phyloP scores from a whole-genome alignment of 2,329 filamentous ascomycete species.

The Colletotrichum karsti region DNA sequence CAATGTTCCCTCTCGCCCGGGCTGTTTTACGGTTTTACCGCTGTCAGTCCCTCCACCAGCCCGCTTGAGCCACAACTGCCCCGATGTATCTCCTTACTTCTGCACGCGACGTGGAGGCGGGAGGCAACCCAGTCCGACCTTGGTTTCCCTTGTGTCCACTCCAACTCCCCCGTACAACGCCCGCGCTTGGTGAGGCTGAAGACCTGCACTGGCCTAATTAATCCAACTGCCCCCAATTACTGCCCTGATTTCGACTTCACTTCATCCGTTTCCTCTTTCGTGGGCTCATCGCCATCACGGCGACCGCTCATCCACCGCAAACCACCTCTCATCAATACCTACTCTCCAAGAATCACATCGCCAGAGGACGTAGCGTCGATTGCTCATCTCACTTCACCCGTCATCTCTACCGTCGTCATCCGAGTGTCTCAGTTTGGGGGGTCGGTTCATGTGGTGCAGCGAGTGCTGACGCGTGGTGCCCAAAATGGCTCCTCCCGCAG shows the following conservation, averaged over 20 bases:
- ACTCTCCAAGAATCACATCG: not conserved
- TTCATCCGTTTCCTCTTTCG: conserved; percentile 27
- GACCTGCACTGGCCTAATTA: conserved; percentile 24
- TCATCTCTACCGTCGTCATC: not conserved
- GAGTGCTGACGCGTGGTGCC: conserved; percentile 30
- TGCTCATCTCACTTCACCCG: conserved; percentile 5
- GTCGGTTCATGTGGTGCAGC: conserved; percentile 27
- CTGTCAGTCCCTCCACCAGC: not conserved
- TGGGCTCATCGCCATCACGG: conserved; percentile 30
- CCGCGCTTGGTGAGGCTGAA: conserved; percentile 27
- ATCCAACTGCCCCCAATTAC: conserved; percentile 27
- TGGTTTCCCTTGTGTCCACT: not conserved
- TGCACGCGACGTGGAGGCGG: conserved; percentile 22
- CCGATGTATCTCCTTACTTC: conserved; percentile 14
- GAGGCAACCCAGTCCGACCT: conserved; percentile 29
- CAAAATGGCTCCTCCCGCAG: conserved; percentile 31
- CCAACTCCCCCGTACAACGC: conserved; percentile 8
- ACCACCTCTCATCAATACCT: not conserved
- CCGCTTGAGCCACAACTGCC: conserved; percentile 10
- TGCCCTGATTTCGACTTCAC: conserved; percentile 16
- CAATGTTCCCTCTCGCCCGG: not conserved
- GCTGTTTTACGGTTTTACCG: not conserved
- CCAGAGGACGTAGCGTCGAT: not conserved
- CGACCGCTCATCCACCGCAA: conserved; percentile 23
- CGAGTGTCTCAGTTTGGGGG: conserved; percentile 22